Percentiles rank a stretch among this genome's conserved stretches.
These are phyloP conservation scores for Cytospora piceae DNA, from an alignment of 2,329 filamentous ascomycete species.

Conservation along the genomic window DNA sequence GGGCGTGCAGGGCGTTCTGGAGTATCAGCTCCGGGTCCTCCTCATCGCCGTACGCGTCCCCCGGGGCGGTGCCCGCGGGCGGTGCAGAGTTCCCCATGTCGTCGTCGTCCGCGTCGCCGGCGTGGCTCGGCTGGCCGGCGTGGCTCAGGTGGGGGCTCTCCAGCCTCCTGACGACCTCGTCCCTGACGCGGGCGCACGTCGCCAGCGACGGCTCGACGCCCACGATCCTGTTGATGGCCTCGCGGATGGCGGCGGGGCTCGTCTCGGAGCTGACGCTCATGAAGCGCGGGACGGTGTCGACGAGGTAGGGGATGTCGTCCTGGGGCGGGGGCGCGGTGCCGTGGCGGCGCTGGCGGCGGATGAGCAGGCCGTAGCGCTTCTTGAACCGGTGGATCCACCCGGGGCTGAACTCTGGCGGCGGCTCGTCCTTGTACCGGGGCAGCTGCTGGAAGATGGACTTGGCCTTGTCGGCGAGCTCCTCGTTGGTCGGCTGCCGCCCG, in stretches of 20 bases:
- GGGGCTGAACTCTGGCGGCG: conserved; percentile 64
- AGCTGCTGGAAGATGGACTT: conserved; percentile 62
- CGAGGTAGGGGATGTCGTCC: conserved; percentile 62
- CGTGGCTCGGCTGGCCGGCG: conserved; percentile 29
- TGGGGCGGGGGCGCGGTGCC: conserved; percentile 53
- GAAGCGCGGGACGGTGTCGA: conserved; percentile 62
- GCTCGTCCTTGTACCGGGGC: conserved; percentile 63
- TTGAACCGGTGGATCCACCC: conserved; percentile 69
- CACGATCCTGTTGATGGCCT: conserved; percentile 58
- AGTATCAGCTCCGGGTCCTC: conserved; percentile 63
- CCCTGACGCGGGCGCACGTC: conserved; percentile 60
- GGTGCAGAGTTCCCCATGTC: conserved; percentile 5
- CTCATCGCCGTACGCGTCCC: conserved; percentile 46
- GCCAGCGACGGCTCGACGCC: conserved; percentile 58
- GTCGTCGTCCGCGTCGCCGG: conserved; percentile 4
- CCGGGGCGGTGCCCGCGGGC: conserved; percentile 26
- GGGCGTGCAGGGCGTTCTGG: conserved; percentile 61
- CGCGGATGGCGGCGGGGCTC: conserved; percentile 62
- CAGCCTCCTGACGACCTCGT: conserved; percentile 56
- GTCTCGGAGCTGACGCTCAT: conserved; percentile 62
- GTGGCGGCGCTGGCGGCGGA: conserved; percentile 59
- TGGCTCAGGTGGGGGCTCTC: conserved; percentile 38
- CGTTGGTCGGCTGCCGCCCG: conserved; percentile 63
- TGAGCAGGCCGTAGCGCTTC: conserved; percentile 63
- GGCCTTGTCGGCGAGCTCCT: conserved; percentile 65